A percentile compares a stretch with the other conserved stretches of the same genome.
Conservation (phyloP, 306 rosid species). For the Trifolium fragiferum region DNA sequence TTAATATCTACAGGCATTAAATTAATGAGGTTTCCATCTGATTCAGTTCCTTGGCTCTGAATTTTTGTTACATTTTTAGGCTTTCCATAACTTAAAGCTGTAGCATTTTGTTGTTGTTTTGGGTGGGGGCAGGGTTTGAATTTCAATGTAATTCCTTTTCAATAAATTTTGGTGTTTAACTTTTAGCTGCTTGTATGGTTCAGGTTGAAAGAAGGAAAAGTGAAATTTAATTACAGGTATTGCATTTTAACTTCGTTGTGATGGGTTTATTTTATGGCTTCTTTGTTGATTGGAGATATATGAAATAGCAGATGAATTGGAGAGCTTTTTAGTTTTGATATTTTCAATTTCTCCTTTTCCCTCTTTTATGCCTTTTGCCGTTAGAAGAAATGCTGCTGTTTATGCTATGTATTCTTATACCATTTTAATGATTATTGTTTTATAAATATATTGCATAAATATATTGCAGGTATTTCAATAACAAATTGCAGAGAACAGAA, state of each 20-base stretch:
- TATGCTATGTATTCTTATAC: not conserved
- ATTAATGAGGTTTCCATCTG: not conserved
- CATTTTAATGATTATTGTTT: slow-evolving; percentile 27
- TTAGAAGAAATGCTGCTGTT: slow-evolving; percentile 23
- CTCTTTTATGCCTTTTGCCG: not conserved
- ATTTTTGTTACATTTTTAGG: not conserved
- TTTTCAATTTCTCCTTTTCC: slow-evolving; percentile 16
- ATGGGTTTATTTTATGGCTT: slow-evolving; percentile 4
- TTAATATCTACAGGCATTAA: not conserved
- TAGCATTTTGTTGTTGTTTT: slow-evolving; percentile 7
- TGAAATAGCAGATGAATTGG: slow-evolving; percentile 25
- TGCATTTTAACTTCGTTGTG: slow-evolving; percentile 12
- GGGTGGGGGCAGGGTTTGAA: not conserved
- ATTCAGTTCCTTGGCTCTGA: not conserved
- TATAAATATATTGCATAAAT: slow-evolving; percentile 35
- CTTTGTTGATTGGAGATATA: slow-evolving; percentile 18
- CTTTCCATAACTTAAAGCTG: not conserved
- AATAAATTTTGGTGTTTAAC: slow-evolving; percentile 37
- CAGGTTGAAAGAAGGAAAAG: slow-evolving; percentile 85
- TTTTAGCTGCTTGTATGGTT: slow-evolving; percentile 45
- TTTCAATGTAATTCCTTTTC: slow-evolving; percentile 32
- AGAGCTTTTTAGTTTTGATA: not conserved
- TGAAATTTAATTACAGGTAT: slow-evolving; percentile 70
- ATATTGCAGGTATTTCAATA: slow-evolving; percentile 60
- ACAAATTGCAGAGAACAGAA: slow-evolving; percentile 70